Percentiles rank a stretch among this genome's conserved stretches.
phyloP scores from a whole-genome alignment of 176 grass and related monocot species.

The Cenchrus americanus region DNA sequence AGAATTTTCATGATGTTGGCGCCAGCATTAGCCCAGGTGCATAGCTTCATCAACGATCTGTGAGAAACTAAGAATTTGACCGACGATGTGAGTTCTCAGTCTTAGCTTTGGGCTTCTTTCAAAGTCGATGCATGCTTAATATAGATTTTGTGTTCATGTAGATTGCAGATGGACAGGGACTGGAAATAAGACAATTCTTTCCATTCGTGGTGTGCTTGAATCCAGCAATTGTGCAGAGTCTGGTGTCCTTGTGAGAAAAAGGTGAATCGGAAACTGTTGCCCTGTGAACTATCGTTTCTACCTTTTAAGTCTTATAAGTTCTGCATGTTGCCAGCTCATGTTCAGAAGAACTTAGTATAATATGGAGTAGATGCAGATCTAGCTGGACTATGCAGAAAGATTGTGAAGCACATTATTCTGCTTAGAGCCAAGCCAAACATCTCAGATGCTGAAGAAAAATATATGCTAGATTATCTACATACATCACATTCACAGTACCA shows the following conservation, averaged over 20 bases:
- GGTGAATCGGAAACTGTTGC: slow-evolving; percentile 41
- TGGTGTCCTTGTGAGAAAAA: slow-evolving; percentile 59
- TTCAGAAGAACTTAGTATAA: not conserved
- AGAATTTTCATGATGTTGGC: slow-evolving; percentile 51
- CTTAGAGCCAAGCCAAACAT: slow-evolving; percentile 69
- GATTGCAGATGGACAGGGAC: slow-evolving; percentile 32
- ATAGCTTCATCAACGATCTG: not conserved
- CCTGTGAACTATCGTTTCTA: slow-evolving; percentile 15
- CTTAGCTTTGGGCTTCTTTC: not conserved
- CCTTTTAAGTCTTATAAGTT: slow-evolving; percentile 11
- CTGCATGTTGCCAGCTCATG: slow-evolving; percentile 12
- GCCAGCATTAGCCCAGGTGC: slow-evolving; percentile 38
- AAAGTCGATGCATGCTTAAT: slow-evolving; percentile 4
- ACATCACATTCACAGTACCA: slow-evolving; percentile 96
- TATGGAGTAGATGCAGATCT: slow-evolving; percentile 10
- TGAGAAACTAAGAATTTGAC: not conserved
- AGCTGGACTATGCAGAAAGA: slow-evolving; percentile 64
- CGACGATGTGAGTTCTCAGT: slow-evolving; percentile 38
- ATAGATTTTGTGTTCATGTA: slow-evolving; percentile 11
- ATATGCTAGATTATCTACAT: slow-evolving; percentile 90
- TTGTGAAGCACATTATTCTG: slow-evolving; percentile 89
- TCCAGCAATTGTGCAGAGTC: slow-evolving; percentile 52
- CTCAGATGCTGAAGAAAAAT: slow-evolving; percentile 74
- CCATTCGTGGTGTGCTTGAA: slow-evolving; percentile 34
- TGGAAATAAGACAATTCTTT: slow-evolving; percentile 38